Base-by-base conservation (phyloP, 805 yeast species). In the Saccharomycopsis sp. region DNA sequence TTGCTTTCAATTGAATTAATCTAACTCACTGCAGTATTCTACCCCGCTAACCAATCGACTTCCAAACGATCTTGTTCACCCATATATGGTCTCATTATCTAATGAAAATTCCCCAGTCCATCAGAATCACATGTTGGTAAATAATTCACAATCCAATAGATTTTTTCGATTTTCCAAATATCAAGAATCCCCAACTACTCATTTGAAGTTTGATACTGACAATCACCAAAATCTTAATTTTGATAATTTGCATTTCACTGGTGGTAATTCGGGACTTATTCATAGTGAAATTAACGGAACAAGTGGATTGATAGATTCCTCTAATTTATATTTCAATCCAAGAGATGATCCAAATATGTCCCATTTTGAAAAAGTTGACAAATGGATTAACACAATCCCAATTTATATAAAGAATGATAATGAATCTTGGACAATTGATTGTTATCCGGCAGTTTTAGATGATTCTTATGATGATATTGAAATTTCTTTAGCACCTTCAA, bases 361-460 rank as follows among this genome's bases (percentile, higher is more conserved):
- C 1, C 74, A 70, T 50, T 65, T 61, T 39, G 90, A 84, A 54
- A 84, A 83, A 54, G 84, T 84, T 1, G 66, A 67, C 31, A 62
- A 59, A 4, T 84, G 93, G 93, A 71, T 84, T 28, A 62, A 64
- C 3, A 66, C 68, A 23, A 70, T 84, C 3, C 89, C 89, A 1
- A 56, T 68, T 6, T 67, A 61, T 41, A 56, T 62, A 0, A 50
- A 59, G 16, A 55, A 40, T 4, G 41, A 41, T 20, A 47, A 52
- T 4, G 51, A 41, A 4, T 31, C 43, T 14, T 68, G 68, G 70
- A 53, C 54, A 21, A 63, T 57, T 40, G 70, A 68, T n/a, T 76
- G 81, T 51, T 77, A 68, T 50, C 74, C 80, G 0, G 78, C 73
- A 0, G 58, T 58, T 3, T 57, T 65, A 3, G 67, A 68, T 2